Evolutionary conservation across 2,329 filamentous ascomycete genomes (phyloP).

Genomic region (Penicillium sp.): DNA sequence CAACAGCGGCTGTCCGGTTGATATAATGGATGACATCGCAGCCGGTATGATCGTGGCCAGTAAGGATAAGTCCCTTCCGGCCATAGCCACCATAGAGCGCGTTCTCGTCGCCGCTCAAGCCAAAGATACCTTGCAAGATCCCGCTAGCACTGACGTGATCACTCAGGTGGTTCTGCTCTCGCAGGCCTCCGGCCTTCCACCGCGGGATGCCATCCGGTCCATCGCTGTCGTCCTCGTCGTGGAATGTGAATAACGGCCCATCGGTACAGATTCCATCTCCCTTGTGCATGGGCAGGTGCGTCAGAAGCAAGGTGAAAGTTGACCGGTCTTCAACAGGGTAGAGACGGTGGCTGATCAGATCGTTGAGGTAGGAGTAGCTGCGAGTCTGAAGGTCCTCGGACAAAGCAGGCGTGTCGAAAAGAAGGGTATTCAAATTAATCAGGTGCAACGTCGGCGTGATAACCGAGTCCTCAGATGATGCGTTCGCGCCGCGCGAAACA

Average conservation of each 20-base stretch:
- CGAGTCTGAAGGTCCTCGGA: constrained; percentile 67
- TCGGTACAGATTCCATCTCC: constrained; percentile 79
- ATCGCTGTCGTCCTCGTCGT: constrained; percentile 64
- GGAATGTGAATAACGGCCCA: constrained; percentile 78
- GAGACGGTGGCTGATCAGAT: constrained; percentile 58
- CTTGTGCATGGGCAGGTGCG: constrained; percentile 91
- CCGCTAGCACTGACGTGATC: constrained; percentile 66
- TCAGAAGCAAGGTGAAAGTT: constrained; percentile 79
- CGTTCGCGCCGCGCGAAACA: constrained; percentile 19
- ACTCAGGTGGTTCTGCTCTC: constrained; percentile 90
- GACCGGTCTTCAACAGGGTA: constrained; percentile 63
- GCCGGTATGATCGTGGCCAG: constrained; percentile 92
- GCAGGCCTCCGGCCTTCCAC: constrained; percentile 54
- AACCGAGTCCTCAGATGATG: background rate
- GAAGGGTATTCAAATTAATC: constrained; percentile 88
- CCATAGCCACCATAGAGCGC: constrained; percentile 65
- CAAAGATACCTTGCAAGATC: constrained; percentile 82
- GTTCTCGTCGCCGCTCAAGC: constrained; percentile 65
- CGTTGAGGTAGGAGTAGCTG: constrained; percentile 72
- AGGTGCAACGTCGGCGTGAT: constrained; percentile 70
- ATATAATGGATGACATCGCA: constrained; percentile 88
- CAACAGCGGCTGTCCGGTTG: constrained; percentile 51
- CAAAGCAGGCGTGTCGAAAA: constrained; percentile 80
- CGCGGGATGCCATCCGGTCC: constrained; percentile 49
- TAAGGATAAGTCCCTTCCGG: constrained; percentile 76